phyloP scores from a whole-genome alignment of 495 filamentous ascomycete species.

The Oleoguttula mirabilis region DNA sequence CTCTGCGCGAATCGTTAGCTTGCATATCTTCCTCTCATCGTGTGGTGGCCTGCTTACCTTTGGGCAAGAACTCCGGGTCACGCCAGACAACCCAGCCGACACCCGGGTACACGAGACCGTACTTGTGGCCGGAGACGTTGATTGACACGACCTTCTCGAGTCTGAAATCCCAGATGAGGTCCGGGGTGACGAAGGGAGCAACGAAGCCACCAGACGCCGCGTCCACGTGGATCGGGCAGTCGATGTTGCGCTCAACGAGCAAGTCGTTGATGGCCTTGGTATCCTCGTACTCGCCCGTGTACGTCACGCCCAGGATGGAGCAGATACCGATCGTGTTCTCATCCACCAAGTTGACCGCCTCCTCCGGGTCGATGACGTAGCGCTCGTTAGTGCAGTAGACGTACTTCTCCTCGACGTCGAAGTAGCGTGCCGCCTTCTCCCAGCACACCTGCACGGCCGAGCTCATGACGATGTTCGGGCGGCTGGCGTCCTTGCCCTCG shows the following conservation, averaged over 20 bases:
- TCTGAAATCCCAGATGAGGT: conserved; percentile 77
- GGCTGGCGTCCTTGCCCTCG: conserved; percentile 59
- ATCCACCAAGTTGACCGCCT: conserved; percentile 73
- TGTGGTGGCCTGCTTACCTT: conserved; percentile 26
- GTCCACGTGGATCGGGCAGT: conserved; percentile 81
- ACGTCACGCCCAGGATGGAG: conserved; percentile 76
- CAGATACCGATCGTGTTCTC: conserved; percentile 96
- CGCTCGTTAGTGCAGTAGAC: conserved; percentile 72
- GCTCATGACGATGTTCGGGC: conserved; percentile 85
- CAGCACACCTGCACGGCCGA: conserved; percentile 90
- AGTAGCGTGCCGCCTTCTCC: conserved; percentile 93
- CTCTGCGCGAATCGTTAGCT: conserved; percentile 33
- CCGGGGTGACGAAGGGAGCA: conserved; percentile 71
- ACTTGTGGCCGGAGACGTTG: conserved; percentile 89
- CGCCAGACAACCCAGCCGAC: conserved; percentile 91
- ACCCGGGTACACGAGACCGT: conserved; percentile 70
- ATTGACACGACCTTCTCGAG: conserved; percentile 78
- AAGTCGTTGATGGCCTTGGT: conserved; percentile 81
- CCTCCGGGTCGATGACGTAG: conserved; percentile 74
- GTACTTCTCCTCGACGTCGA: conserved; percentile 81
- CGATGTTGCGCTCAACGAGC: conserved; percentile 54
- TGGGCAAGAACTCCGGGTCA: conserved; percentile 64
- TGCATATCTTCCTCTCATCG: background rate
- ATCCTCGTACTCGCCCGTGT: conserved; percentile 94
- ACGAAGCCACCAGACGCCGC: conserved; percentile 86